These are phyloP conservation scores for Golubevia sp. DNA, from an alignment of 1,284 basidiomycete species.

Conservation along the genomic window DNA sequence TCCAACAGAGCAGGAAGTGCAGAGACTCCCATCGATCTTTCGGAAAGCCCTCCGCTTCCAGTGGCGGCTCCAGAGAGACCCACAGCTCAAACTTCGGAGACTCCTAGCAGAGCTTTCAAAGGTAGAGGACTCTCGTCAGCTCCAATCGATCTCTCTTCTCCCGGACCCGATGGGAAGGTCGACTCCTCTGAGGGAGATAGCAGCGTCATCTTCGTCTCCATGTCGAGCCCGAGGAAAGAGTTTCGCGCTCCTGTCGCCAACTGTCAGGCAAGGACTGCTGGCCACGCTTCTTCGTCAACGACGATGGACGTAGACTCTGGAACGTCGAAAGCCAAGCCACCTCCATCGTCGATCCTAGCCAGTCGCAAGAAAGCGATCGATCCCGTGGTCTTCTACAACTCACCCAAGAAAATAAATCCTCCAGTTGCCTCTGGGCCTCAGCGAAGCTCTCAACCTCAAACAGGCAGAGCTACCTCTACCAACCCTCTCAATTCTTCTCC, in stretches of 20 bases:
- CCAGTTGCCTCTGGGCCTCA: too few species aligned
- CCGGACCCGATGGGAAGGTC: background rate
- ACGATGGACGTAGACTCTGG: too few species aligned
- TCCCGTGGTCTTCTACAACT: background rate
- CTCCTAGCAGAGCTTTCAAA: background rate
- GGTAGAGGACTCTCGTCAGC: background rate
- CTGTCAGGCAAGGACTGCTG: too few species aligned
- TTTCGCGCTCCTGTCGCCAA: too few species aligned
- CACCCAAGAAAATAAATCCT: background rate
- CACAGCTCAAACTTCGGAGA: background rate
- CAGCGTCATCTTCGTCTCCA: background rate
- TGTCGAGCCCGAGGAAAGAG: background rate
- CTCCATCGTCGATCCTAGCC: too few species aligned
- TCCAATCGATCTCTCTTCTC: background rate
- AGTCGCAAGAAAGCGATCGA: background rate
- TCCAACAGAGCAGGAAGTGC: background rate
- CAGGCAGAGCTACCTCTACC: too few species aligned
- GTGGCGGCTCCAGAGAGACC: background rate
- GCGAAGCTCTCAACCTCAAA: background rate
- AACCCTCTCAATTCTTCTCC: too few species aligned
- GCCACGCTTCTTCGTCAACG: too few species aligned
- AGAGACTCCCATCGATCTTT: background rate
- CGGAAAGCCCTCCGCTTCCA: background rate
- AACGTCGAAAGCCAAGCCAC: too few species aligned
- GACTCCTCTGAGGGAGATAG: background rate